Percentiles rank a stretch among this genome's conserved stretches.
These are phyloP conservation scores for Cyamopsis tetragonoloba DNA, from an alignment of 306 rosid genomes.

Conservation along the genomic window DNA sequence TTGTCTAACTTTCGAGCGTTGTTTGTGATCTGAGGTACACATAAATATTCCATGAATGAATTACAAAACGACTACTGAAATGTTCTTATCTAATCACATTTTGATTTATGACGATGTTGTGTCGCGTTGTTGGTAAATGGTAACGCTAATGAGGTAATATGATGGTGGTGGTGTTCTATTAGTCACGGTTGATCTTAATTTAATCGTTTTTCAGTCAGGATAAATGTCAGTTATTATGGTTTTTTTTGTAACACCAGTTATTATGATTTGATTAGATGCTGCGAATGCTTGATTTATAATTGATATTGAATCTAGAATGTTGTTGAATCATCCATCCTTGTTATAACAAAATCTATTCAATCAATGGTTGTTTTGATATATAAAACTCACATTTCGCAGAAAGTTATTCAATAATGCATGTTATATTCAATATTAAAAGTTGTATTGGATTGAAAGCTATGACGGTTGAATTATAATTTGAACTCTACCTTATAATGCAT, in stretches of 20 bases:
- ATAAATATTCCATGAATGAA: neutral
- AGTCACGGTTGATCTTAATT: neutral
- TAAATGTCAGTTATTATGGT: neutral
- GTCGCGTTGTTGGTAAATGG: too few species aligned
- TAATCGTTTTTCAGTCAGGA: neutral
- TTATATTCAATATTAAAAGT: neutral
- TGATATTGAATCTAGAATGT: neutral
- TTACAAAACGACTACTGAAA: neutral
- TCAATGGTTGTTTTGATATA: neutral
- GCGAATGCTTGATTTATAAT: neutral
- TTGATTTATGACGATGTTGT: neutral
- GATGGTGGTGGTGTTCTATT: neutral
- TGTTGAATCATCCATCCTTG: neutral
- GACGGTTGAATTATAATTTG: too few species aligned
- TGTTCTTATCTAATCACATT: neutral
- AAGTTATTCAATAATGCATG: neutral
- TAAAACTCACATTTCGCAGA: neutral
- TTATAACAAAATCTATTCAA: neutral
- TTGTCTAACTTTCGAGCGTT: neutral
- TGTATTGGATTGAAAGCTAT: neutral
- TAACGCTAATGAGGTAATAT: neutral
- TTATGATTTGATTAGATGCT: neutral
- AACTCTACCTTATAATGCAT: neutral
- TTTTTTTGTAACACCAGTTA: too few species aligned
- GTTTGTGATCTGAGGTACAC: constrained; percentile 8